Base-by-base conservation (phyloP, 495 filamentous ascomycete genomes). In the Amphirosellinia nigrospora region DNA sequence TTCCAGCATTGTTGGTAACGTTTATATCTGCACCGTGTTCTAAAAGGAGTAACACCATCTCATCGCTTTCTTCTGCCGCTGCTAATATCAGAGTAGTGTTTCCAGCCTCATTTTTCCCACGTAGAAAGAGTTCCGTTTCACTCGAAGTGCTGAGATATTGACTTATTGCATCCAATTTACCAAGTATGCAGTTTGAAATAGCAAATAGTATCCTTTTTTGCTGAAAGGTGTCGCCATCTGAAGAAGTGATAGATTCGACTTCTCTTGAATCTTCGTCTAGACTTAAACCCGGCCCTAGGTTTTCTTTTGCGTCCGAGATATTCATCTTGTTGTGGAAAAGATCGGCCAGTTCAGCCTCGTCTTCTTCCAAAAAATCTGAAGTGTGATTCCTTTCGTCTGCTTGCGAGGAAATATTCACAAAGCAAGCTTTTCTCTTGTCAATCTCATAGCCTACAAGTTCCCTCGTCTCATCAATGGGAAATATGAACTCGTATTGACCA, bases 21-120 rank as follows among this genome's bases (percentile, higher is more conserved):
- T 60, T 61, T 8, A 45, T 30, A 45, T 59, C 13, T 19, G 41
- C 66, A 34, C 52, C 66, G 8, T 68, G 28, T 28, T 61, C 30
- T 53, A 66, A 11, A 2, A 66, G 45, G 34, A 66, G 63, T 56
- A 4, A 11, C 8, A 53, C 43, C 63, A 66, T 66, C 28, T 66
- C 52, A 3, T 34, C 43, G n/a, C 34, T n/a, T 13, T n/a, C 32
- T 34, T 66, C 63, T 6, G 28, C 28, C 13, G 63, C 63, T 38
- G 63, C 41, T 21, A 53, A 21, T 15, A 53, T 52, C 10, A 3
- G 34, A 39, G 63, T 41, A 32, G 63, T 66, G 53, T 66, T 11
- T 28, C 63, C 63, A 4, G 6, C 21, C 21, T 48, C 45, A 19
- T 48, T 9, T 48, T 19, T 64, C 34, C 53, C 53, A 16, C 34